Evolutionary conservation across 345 rosid genomes (phyloP).

Genomic region (Salix exigua): DNA sequence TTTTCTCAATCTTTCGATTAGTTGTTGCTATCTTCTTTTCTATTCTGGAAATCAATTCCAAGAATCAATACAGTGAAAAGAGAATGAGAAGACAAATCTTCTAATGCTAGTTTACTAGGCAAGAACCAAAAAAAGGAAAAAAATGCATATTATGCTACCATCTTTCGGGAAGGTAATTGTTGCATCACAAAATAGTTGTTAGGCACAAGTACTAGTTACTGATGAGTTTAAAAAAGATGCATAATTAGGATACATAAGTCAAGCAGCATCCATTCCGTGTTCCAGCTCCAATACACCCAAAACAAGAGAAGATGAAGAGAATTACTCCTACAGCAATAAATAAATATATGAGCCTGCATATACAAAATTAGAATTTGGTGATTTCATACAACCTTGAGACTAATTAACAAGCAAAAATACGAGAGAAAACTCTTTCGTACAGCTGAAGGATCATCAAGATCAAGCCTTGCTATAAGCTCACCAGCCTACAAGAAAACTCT

Average conservation of each 20-base stretch:
- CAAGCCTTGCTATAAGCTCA: conserved; percentile 94
- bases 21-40: too few relatives aligned
- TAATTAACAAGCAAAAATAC: not conserved
- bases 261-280: conserved; percentile 89
- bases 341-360: too few relatives aligned
- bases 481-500: conserved; percentile 64
- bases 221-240: too few relatives aligned
- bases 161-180: not conserved
- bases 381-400: too few relatives aligned
- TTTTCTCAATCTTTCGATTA: too few relatives aligned
- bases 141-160: not conserved
- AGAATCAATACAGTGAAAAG: too few relatives aligned
- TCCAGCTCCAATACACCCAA: conserved; percentile 77
- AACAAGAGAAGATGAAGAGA: conserved; percentile 75
- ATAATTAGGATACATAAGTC: conserved; percentile 90
- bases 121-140: not conserved
- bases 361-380: too few relatives aligned
- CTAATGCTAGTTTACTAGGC: not conserved
- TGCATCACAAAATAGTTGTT: not conserved
- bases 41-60: too few relatives aligned
- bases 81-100: too few relatives aligned
- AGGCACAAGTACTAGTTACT: not conserved
- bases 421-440: too few relatives aligned
- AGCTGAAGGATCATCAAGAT: conserved; percentile 97
- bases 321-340: conserved; percentile 78